Evolutionary conservation across 192 early-diverging fungal genomes (phyloP), one percentile per base, ranked within the genome.

Genomic region (Rhizophagus clarus): DNA sequence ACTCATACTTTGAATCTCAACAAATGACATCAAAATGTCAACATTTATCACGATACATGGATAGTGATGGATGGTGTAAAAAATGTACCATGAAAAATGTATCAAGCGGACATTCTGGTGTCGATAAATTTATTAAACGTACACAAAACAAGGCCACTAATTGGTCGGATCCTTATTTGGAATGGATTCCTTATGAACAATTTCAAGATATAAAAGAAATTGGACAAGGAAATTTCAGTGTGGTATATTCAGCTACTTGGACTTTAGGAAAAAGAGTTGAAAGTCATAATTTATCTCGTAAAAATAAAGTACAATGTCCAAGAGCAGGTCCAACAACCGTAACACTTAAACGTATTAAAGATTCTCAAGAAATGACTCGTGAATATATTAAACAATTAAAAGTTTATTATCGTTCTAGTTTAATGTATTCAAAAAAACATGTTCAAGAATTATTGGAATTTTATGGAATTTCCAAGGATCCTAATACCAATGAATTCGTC

Each of bases 101-200:
- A 34, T 32, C 74, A 3, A 76, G 51, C 6, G 74, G 74, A 7
- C n/a, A 40, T 40, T 10, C 22, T 1, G 60, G 11, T n/a, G n/a
- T 76, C 11, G 74, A 76, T 40, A 63, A 76, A 34, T 49, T 76
- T 40, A 76, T 76, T 28, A 32, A 45, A 40, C 32, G 31, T 24
- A 76, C 74, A 11, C 74, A 76, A 63, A 61, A 34, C 0, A 76
- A 76, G 32, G 51, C 74, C 0, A 42, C n/a, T 45, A 42, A 34
- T 5, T 76, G 74, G 74, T 5, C 56, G 3, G 74, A 76, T 76
- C 61, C 29, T 40, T 76, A 31, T 28, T 63, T 76, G 28, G 74
- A 76, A 42, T 76, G 74, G 74, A 76, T 76, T 62, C 17, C 45
- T 28, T 76, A 34, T 6, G 31, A 76, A 24, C 51, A 76, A 37